Evolutionary conservation across 1,139 yeast species (phyloP).

Genomic region (Candida sp.): DNA sequence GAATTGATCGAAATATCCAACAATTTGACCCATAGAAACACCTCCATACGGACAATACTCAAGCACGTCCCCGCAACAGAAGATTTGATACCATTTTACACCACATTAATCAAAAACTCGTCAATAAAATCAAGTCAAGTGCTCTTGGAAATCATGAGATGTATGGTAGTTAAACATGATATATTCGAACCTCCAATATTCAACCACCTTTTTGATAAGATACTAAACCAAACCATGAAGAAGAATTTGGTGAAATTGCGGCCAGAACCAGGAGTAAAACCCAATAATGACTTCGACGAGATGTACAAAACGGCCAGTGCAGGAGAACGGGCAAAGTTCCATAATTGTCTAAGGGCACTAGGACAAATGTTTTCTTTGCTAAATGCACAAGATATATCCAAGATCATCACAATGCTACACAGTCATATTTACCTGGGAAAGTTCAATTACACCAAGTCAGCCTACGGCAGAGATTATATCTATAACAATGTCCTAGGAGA

Average conservation of each 20-base stretch:
- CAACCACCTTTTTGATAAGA: background rate
- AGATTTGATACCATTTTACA: conserved; percentile 1
- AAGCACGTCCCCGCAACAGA: background rate
- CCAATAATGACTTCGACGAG: conserved; percentile 14
- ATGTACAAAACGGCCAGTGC: conserved; percentile 7
- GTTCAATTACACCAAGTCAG: conserved; percentile 5
- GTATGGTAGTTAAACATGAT: conserved; percentile 5
- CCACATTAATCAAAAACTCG: background rate
- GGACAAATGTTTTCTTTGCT: conserved; percentile 20
- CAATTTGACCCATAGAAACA: background rate
- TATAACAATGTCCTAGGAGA: conserved; percentile 11
- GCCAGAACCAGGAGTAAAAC: background rate
- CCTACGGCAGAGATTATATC: conserved; percentile 5
- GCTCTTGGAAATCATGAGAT: conserved; percentile 9
- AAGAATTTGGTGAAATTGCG: background rate
- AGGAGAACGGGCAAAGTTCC: conserved; percentile 17
- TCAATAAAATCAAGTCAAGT: conserved; percentile 4
- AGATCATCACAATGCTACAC: conserved; percentile 11
- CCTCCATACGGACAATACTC: background rate
- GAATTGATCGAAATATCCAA: background rate
- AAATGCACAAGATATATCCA: conserved; percentile 11
- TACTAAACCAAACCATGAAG: background rate
- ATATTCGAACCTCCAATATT: conserved; percentile 4
- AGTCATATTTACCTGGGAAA: conserved; percentile 4
- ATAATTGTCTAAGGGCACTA: conserved; percentile 17